phyloP scores from a whole-genome alignment of 305 asterid species.

The Solanum chacoense region DNA sequence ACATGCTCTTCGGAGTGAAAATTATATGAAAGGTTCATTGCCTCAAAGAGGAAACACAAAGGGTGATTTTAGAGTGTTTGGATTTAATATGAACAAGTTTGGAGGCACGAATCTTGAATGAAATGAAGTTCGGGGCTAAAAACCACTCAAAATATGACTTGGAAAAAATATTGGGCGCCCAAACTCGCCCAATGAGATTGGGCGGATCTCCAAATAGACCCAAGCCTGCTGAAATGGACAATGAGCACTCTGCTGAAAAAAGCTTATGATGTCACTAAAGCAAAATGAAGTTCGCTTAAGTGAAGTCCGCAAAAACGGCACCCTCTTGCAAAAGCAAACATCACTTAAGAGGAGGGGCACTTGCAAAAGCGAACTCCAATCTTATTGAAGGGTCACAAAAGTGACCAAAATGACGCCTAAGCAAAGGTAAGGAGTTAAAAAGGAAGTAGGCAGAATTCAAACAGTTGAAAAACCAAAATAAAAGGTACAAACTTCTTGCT shows the following conservation, averaged over 20 bases:
- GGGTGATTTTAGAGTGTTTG: not conserved
- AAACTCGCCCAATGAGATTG: not conserved
- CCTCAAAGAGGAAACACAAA: not conserved
- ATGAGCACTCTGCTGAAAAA: too few species aligned
- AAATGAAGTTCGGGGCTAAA: not conserved
- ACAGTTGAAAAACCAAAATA: too few species aligned
- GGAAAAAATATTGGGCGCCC: not conserved
- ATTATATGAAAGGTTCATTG: not conserved
- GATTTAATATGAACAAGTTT: not conserved
- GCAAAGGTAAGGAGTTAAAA: not conserved
- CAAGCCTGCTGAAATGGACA: not conserved
- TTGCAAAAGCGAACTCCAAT: not conserved
- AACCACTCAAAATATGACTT: too few species aligned
- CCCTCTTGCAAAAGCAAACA: not conserved
- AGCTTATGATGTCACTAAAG: not conserved
- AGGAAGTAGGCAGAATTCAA: not conserved
- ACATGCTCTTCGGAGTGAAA: not conserved
- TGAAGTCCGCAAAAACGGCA: not conserved
- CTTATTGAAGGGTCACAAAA: not conserved
- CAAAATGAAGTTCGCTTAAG: not conserved
- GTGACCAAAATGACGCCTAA: not conserved
- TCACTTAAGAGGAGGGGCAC: not conserved
- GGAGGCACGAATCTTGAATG: not conserved
- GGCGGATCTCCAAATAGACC: not conserved
- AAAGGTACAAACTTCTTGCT: not conserved